Conservation (phyloP, 2,329 filamentous ascomycete species). For the Xenoacremonium recifei region DNA sequence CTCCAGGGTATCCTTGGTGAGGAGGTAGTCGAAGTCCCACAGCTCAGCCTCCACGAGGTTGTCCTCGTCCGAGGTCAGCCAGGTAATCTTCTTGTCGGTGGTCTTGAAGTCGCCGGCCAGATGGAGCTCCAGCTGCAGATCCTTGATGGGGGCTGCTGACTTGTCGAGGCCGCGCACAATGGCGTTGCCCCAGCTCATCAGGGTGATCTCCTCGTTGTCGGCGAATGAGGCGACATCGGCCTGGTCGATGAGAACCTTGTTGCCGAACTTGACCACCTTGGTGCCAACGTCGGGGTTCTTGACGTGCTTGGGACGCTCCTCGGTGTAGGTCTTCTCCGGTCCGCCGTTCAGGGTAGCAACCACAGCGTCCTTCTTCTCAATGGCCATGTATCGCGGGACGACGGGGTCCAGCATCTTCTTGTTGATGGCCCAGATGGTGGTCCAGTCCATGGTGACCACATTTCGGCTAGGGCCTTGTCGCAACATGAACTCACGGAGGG, state of each 20-base stretch:
- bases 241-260: conserved; percentile 78
- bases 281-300: conserved; percentile 84
- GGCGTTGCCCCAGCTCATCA: conserved; percentile 96
- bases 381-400: conserved; percentile 70
- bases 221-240: conserved; percentile 80
- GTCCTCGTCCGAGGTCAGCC: conserved; percentile 76
- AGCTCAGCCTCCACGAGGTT: conserved; percentile 79
- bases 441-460: conserved; percentile 83
- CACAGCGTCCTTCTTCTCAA: conserved; percentile 70
- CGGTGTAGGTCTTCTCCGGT: conserved; percentile 59
- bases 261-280: conserved; percentile 81
- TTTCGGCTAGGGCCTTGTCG: conserved; percentile 83
- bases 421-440: conserved; percentile 69
- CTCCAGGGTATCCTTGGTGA: conserved; percentile 92
- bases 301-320: conserved; percentile 81
- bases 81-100: conserved; percentile 95
- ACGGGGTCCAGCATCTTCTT: conserved; percentile 81
- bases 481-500: conserved; percentile 79
- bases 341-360: conserved; percentile 68
- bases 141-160: conserved; percentile 57
- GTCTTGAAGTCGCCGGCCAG: conserved; percentile 91
- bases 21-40: conserved; percentile 92
- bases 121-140: conserved; percentile 81
- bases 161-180: conserved; percentile 68
- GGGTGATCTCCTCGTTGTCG: conserved; percentile 84